phyloP scores from a whole-genome alignment of 306 rosid species.

The Senna siamea region DNA sequence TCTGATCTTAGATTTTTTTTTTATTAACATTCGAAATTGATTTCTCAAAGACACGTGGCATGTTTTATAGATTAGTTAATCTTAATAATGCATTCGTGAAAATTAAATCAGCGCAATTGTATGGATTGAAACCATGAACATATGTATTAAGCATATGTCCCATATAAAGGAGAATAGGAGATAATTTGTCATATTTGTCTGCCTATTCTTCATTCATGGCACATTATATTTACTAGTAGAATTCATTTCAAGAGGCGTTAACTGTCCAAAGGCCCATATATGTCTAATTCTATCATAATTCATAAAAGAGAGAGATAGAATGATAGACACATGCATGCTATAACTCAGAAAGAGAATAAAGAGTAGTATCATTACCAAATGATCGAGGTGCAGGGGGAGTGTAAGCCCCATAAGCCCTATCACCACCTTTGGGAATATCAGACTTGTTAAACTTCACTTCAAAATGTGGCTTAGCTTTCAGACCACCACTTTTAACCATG shows the following conservation, averaged over 20 bases:
- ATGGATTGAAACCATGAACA: neutral
- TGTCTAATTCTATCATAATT: conserved; percentile 9
- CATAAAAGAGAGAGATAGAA: neutral
- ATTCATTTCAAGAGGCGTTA: neutral
- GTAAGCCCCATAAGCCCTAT: conserved; percentile 90
- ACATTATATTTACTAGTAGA: neutral
- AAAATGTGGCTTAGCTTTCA: conserved; percentile 79
- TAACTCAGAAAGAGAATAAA: neutral
- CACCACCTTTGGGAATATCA: conserved; percentile 67
- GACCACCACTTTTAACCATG: conserved; percentile 75
- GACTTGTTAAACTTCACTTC: conserved; percentile 76
- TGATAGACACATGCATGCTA: neutral
- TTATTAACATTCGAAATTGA: neutral
- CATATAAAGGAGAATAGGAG: conserved; percentile 16
- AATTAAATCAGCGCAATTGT: neutral
- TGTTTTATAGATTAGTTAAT: conserved; percentile 9
- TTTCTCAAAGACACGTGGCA: conserved; percentile 2
- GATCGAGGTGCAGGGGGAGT: conserved; percentile 70
- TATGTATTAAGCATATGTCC: neutral
- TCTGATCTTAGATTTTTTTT: neutral
- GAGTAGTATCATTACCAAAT: conserved; percentile 54
- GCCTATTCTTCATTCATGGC: neutral
- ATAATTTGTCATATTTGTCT: neutral
- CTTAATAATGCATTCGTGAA: conserved; percentile 5
- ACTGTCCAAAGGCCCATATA: neutral